Evolutionary conservation across 176 grass and related monocot genomes (phyloP).

Genomic region (Triticum turgidum): DNA sequence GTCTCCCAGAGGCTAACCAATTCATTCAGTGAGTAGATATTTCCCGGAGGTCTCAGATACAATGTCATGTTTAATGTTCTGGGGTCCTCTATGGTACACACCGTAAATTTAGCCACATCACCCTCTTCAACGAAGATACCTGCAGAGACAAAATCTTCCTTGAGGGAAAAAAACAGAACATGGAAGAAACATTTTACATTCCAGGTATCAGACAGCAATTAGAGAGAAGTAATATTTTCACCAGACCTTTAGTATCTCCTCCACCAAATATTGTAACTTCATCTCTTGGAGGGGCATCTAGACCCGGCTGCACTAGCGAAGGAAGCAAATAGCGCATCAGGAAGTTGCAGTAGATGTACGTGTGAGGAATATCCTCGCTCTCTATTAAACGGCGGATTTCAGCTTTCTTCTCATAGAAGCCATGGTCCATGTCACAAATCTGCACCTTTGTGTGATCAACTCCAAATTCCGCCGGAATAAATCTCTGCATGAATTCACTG

Average conservation of each 20-base stretch:
- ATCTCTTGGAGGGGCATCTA: conserved; percentile 79
- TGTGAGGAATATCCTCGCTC: conserved; percentile 78
- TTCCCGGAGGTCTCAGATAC: conserved; percentile 75
- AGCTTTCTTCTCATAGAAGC: conserved; percentile 77
- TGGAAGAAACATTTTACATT: not conserved
- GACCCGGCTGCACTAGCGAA: conserved; percentile 76
- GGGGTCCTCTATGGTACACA: conserved; percentile 68
- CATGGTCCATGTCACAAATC: conserved; percentile 65
- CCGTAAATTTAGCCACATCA: conserved; percentile 79
- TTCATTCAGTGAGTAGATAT: conserved; percentile 72
- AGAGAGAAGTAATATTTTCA: not conserved
- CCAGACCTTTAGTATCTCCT: conserved; percentile 76
- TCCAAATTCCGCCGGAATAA: conserved; percentile 92
- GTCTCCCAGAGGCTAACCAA: conserved; percentile 70
- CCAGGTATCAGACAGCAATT: conserved; percentile 1
- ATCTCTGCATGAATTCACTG: conserved; percentile 58
- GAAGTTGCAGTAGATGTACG: conserved; percentile 89
- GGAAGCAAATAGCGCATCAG: conserved; percentile 85
- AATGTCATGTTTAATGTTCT: conserved; percentile 82
- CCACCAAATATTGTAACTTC: conserved; percentile 75
- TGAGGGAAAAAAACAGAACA: conserved; percentile 18
- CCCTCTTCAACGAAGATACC: conserved; percentile 71
- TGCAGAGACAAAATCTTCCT: conserved; percentile 34
- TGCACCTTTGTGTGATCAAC: conserved; percentile 79
- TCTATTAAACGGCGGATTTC: conserved; percentile 70